These are phyloP conservation scores for Batkoa obscura DNA, from an alignment of 371 early-diverging fungal genomes.

Conservation along the genomic window DNA sequence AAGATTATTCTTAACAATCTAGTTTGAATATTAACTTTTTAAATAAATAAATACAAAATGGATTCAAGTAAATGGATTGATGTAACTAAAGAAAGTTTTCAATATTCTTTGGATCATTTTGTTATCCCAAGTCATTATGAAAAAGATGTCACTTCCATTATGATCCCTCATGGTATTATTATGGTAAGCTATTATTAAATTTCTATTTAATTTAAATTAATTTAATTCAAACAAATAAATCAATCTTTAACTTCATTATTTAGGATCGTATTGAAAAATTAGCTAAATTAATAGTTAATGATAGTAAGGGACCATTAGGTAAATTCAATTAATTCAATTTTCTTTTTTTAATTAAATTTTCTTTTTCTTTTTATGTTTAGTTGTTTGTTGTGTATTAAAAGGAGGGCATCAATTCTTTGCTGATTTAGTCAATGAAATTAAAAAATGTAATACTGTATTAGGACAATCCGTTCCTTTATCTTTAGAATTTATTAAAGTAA, in stretches of 20 bases:
- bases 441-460: slow-evolving; percentile 50
- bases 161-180: slow-evolving; percentile 85
- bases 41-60: background rate
- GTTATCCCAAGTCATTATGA: slow-evolving; percentile 72
- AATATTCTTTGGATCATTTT: slow-evolving; percentile 65
- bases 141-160: slow-evolving; percentile 54
- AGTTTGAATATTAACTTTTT: too few relatives aligned
- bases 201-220: too few relatives aligned
- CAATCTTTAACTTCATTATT: too few relatives aligned
- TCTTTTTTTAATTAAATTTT: background rate
- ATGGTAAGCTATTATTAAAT: slow-evolving; percentile 22
- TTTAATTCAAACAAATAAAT: too few relatives aligned
- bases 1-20: too few relatives aligned
- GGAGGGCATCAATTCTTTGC: slow-evolving; percentile 75
- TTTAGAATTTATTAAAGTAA: slow-evolving; percentile 78
- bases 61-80: slow-evolving; percentile 42
- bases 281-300: slow-evolving; percentile 46
- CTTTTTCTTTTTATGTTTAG: slow-evolving; percentile 11
- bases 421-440: slow-evolving; percentile 64
- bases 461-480: slow-evolving; percentile 57
- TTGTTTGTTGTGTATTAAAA: slow-evolving; percentile 85
- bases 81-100: slow-evolving; percentile 40
- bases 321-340: slow-evolving; percentile 10
- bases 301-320: slow-evolving; percentile 34
- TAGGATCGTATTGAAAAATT: slow-evolving; percentile 69